These are phyloP conservation scores for Hura crepitans DNA, from an alignment of 441 rosid species.

Conservation along the genomic window DNA sequence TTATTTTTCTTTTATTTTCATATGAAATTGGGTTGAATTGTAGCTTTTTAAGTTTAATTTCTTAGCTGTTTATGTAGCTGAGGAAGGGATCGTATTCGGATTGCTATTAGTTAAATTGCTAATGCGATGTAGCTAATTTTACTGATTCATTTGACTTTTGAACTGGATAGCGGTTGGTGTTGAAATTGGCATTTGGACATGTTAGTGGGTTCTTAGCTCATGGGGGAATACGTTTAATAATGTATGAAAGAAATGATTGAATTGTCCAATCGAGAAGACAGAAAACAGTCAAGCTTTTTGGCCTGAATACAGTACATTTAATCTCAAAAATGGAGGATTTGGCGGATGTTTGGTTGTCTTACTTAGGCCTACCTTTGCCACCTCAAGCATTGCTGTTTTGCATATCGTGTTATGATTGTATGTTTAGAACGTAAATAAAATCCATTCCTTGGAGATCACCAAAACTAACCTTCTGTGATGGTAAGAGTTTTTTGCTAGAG, in stretches of 20 bases:
- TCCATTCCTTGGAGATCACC: background rate
- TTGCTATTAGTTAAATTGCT: background rate
- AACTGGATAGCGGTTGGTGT: background rate
- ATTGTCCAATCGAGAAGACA: too few species aligned
- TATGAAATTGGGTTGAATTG: background rate
- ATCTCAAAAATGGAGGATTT: background rate
- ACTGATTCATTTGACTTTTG: background rate
- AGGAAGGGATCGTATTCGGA: background rate
- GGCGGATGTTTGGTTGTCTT: background rate
- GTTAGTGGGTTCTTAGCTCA: background rate
- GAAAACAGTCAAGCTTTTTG: background rate
- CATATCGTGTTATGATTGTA: background rate
- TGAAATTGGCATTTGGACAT: background rate
- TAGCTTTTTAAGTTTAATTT: slow-evolving; percentile 7
- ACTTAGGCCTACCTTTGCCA: background rate
- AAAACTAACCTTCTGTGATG: background rate
- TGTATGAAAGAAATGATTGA: background rate
- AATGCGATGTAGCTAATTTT: slow-evolving; percentile 3
- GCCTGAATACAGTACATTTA: background rate
- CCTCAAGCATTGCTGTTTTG: background rate
- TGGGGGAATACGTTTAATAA: background rate
- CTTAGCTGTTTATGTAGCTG: background rate
- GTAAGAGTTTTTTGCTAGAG: background rate
- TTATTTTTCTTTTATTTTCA: background rate
- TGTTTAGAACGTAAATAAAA: background rate